Percentiles rank a stretch among this genome's conserved stretches.
These are phyloP conservation scores for Pyrenochaeta sp. DNA, from an alignment of 2,329 filamentous ascomycete species.

Conservation along the genomic window DNA sequence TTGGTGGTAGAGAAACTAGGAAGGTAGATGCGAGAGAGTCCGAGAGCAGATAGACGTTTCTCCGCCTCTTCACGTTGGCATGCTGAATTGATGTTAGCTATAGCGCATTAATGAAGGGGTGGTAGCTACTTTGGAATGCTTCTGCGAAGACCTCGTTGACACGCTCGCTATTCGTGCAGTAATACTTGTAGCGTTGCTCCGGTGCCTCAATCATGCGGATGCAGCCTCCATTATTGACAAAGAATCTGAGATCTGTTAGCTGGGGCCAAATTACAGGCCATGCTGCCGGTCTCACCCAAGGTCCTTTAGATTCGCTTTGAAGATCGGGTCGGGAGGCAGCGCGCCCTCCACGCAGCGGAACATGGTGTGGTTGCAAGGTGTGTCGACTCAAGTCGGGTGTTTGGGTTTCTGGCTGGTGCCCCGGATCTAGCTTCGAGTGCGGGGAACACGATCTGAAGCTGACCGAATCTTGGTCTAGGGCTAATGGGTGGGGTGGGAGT, in stretches of 20 bases:
- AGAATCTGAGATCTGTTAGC: constrained; percentile 67
- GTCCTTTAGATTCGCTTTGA: constrained; percentile 68
- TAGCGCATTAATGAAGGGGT: neutral
- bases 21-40: constrained; percentile 67
- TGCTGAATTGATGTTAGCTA: constrained; percentile 53
- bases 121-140: constrained; percentile 70
- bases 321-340: constrained; percentile 72
- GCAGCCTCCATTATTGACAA: constrained; percentile 77
- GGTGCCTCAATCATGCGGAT: constrained; percentile 74
- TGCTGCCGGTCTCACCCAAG: constrained; percentile 68
- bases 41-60: constrained; percentile 67
- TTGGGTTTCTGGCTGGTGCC: neutral
- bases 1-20: constrained; percentile 60
- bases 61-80: constrained; percentile 69
- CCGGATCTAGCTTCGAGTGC: no score
- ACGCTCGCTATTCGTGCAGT: constrained; percentile 74
- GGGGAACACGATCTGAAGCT: no score
- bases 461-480: no score
- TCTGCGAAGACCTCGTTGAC: constrained; percentile 76
- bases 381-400: neutral
- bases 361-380: constrained; percentile 60
- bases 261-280: neutral
- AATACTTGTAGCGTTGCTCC: constrained; percentile 76
- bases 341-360: constrained; percentile 74
- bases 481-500: no score